Evolutionary conservation across 129 eudicot species (phyloP).

Genomic region (Artemisia argyi): DNA sequence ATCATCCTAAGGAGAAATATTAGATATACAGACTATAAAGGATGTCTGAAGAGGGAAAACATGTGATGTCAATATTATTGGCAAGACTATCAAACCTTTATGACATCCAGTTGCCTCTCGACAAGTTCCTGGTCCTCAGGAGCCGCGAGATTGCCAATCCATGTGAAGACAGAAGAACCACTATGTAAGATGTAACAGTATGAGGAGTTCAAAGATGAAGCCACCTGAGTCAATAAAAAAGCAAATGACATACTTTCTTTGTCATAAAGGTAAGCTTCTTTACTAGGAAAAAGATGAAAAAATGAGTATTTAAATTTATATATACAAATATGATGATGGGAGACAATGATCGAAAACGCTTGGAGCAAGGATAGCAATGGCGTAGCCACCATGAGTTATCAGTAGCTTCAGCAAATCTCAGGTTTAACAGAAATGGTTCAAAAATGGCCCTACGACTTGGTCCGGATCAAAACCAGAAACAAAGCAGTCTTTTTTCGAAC

Average conservation of each 20-base stretch:
- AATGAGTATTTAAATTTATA: not conserved
- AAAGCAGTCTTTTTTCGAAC: too few species aligned
- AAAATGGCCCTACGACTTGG: too few species aligned
- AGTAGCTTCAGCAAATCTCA: too few species aligned
- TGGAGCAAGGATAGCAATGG: too few species aligned
- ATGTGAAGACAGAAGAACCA: constrained; percentile 67
- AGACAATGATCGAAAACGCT: too few species aligned
- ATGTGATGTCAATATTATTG: constrained; percentile 16
- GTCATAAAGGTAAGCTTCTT: constrained; percentile 12
- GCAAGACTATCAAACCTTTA: constrained; percentile 53
- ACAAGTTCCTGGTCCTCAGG: constrained; percentile 88
- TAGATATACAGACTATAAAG: too few species aligned
- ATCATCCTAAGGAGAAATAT: too few species aligned
- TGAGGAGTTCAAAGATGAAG: constrained; percentile 88
- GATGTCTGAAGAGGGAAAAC: too few species aligned
- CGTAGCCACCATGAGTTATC: too few species aligned
- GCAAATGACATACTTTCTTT: constrained; percentile 1
- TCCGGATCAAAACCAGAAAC: too few species aligned
- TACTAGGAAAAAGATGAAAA: not conserved
- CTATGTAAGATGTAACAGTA: constrained; percentile 86
- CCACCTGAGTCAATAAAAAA: constrained; percentile 51
- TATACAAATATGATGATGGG: not conserved
- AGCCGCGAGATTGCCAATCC: constrained; percentile 80
- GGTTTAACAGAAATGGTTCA: too few species aligned
- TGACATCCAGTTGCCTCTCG: constrained; percentile 87